phyloP scores from a whole-genome alignment of 1,139 yeast species.

The Suhomyces yuchorum region DNA sequence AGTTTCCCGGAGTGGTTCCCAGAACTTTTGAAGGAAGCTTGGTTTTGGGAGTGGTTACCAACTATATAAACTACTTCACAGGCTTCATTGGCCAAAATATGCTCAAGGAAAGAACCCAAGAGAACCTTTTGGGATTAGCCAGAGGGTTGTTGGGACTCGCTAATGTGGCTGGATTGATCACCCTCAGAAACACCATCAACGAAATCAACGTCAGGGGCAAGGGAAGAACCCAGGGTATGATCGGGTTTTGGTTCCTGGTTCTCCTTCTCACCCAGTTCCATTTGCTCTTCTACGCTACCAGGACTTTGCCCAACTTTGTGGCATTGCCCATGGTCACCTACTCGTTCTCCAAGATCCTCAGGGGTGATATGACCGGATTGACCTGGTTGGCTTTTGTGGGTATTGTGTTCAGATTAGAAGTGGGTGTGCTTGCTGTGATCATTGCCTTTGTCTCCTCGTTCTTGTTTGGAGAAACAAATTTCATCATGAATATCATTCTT shows the following conservation, averaged over 20 bases:
- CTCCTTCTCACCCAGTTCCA: constrained; percentile 76
- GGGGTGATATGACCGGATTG: constrained; percentile 57
- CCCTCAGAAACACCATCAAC: constrained; percentile 30
- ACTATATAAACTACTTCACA: constrained; percentile 31
- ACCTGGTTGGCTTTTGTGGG: constrained; percentile 64
- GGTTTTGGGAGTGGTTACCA: constrained; percentile 44
- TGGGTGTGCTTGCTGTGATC: constrained; percentile 56
- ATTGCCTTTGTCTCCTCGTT: constrained; percentile 47
- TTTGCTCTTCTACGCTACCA: constrained; percentile 68
- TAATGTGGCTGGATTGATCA: constrained; percentile 39
- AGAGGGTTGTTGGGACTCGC: constrained; percentile 57
- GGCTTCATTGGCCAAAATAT: constrained; percentile 24
- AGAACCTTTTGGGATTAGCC: constrained; percentile 49
- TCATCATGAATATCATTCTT: constrained; percentile 37
- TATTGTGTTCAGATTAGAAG: constrained; percentile 71
- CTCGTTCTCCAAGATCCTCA: constrained; percentile 54
- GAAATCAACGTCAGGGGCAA: constrained; percentile 23
- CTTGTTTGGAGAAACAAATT: constrained; percentile 47
- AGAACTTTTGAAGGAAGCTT: constrained; percentile 82
- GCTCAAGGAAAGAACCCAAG: constrained; percentile 30
- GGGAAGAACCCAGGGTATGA: constrained; percentile 22
- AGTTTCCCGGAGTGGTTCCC: constrained; percentile 89
- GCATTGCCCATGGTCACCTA: constrained; percentile 73
- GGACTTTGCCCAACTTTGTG: constrained; percentile 85
- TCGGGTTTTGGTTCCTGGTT: constrained; percentile 61